Evolutionary conservation across 352 stramenopile genomes (phyloP), one percentile per base, ranked within the genome.

Genomic region (Globisporangium nagaii): DNA sequence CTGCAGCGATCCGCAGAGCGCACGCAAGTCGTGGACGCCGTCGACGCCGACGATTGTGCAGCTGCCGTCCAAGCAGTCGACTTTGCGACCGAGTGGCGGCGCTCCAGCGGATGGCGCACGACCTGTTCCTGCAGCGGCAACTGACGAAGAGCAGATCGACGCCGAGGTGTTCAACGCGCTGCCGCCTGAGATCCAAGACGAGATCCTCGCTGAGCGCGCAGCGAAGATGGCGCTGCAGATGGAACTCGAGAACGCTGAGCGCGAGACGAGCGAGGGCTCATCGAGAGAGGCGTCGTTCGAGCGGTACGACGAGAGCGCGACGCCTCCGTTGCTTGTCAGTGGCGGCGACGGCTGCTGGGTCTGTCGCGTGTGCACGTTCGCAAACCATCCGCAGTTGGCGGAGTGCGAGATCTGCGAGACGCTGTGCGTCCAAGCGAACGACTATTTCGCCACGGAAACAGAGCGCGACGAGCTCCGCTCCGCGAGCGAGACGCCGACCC

Each of bases 341-440:
- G 27, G 2, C 6, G 34, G 19, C 8, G 36, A 42, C 19, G 32
- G 27, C 39, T 56, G 56, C 19, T 94, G 84, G 84, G 65, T 49
- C 13, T 94, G 84, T 43, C 68, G 68, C 42, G 79, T 87, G 57
- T 94, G 84, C 45, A 91, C 84, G 28, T 94, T 93, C 52, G 64
- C 70, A 4, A 94, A 94, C 60, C 84, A 94, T 32, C 70, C 75
- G 3, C 52, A 88, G 52, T 54, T 93, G 22, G 35, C 50, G 1
- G 71, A 82, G 50, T 90, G 78, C 48, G 80, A 93, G 60, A 84
- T 93, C 49, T 91, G 80, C 39, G 80, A 88, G 19, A 72, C 70
- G 1, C 45, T 68, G 8, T 78, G 66, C 20, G 46, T 73, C 2
- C 36, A 71, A 30, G 42, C 63, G 10, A 42, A 54, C n/a, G 49